phyloP scores from a whole-genome alignment of 2,329 filamentous ascomycete species.

The Alternaria viburni region DNA sequence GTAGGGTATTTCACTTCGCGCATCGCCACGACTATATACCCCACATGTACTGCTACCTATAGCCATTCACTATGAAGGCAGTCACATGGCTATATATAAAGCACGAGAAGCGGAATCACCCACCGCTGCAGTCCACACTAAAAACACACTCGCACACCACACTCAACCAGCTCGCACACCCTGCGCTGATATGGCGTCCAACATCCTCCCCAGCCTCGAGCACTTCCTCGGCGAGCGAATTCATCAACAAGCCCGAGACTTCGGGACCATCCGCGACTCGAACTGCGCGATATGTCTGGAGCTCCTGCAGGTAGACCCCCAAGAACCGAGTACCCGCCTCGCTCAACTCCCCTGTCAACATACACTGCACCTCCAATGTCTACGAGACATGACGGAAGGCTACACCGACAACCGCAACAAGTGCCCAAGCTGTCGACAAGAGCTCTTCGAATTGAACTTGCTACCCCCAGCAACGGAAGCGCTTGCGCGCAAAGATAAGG shows the following conservation, averaged over 20 bases:
- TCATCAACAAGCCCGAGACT: background rate
- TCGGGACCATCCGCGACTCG: accelerated
- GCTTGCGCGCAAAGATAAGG: background rate
- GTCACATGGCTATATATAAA: background rate
- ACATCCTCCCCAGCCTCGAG: background rate
- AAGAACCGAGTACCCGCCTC: background rate
- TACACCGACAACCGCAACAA: background rate
- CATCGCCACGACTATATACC: background rate
- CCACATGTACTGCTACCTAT: background rate
- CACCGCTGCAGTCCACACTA: background rate
- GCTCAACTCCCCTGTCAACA: background rate
- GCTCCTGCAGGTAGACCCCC: background rate
- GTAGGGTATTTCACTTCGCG: background rate
- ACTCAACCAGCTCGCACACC: background rate
- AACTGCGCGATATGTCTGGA: background rate
- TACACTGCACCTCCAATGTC: background rate
- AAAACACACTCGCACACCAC: background rate
- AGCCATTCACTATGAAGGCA: background rate
- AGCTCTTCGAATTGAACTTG: background rate
- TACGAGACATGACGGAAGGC: background rate
- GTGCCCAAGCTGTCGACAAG: background rate
- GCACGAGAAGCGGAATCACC: background rate
- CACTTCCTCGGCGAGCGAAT: background rate
- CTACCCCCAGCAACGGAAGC: background rate
- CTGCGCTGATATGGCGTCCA: background rate